Evolutionary conservation across 2,329 filamentous ascomycete species (phyloP), one percentile per base, ranked within the genome.

Genomic region (Daldinia sp.): DNA sequence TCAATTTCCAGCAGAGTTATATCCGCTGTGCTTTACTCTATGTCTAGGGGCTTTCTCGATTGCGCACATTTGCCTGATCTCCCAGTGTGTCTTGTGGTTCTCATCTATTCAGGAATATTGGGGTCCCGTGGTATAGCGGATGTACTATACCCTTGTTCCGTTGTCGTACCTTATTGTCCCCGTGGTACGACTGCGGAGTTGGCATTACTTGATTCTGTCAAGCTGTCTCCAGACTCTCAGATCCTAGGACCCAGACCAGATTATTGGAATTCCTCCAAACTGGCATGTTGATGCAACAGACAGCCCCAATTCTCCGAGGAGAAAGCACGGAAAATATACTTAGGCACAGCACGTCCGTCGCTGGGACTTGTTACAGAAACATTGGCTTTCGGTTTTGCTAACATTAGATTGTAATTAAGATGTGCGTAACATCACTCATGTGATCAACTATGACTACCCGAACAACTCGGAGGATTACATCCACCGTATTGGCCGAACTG

Each of bases 401-500:
- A 97, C 92, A 87, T 89, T 81, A 85, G 84, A 48, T 72, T 78
- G 77, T 77, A 79, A 78, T 79, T 80, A 98, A 98, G 96, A 99
- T 92, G 96, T 99, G 87, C 95, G 94, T 86, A 97, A 99, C 89
- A 99, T 99, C 87, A 98, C 96, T 85, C 96, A 99, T 86, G 96
- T 99, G 85, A 89, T 99, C 86, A 98, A 98, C 90, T 98, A 98
- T 93, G 96, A 98, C 83, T 98, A 98, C 84, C 95, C 95, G 82
- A 98, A 98, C 87, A 98, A 98, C 84, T 90, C 96, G 78, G 96
- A 99, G 86, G 95, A 98, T 80, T 98, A 98, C 79, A 97, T 98
- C 76, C 96, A 98, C 81, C 92, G 96, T 82, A 96, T 95, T 82
- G 96, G 96, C 78, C 92, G 96, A 85, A 98, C 96, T 77, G 95